These are phyloP conservation scores for Xylaria sp. DNA, from an alignment of 2,329 filamentous ascomycete species.

Conservation along the genomic window DNA sequence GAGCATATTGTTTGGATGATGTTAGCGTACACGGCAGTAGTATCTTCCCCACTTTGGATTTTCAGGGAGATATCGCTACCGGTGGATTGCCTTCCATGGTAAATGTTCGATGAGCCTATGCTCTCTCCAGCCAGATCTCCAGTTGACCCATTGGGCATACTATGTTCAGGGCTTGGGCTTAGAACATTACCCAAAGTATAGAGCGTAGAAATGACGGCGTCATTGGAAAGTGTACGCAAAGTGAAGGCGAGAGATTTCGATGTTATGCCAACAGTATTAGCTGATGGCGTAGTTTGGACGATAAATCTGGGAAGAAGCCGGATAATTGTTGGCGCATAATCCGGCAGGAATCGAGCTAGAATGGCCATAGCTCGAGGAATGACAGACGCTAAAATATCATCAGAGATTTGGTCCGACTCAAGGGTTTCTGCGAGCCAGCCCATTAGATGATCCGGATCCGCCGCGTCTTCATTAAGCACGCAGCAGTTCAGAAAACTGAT, in stretches of 20 bases:
- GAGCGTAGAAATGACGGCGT: conserved; percentile 92
- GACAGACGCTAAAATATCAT: conserved; percentile 78
- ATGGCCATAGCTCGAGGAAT: conserved; percentile 86
- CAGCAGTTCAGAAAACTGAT: conserved; percentile 88
- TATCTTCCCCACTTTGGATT: conserved; percentile 81
- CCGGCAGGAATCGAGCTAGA: conserved; percentile 78
- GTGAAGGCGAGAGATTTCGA: conserved; percentile 87
- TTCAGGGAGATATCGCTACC: conserved; percentile 85
- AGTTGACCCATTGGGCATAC: conserved; percentile 64
- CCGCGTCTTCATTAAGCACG: conserved; percentile 81
- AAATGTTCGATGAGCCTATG: conserved; percentile 57
- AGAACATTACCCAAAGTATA: conserved; percentile 97
- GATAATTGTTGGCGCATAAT: conserved; percentile 79
- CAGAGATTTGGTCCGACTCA: conserved; percentile 82
- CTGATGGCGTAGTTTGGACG: conserved; percentile 80
- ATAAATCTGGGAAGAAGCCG: conserved; percentile 87
- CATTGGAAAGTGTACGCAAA: conserved; percentile 84
- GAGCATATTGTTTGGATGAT: conserved; percentile 95
- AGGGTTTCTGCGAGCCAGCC: conserved; percentile 87
- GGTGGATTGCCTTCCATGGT: conserved; percentile 67
- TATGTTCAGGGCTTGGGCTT: conserved; percentile 73
- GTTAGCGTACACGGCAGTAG: conserved; percentile 79
- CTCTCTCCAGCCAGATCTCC: conserved; percentile 56
- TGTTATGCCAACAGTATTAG: conserved; percentile 77
- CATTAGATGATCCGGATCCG: conserved; percentile 82